Percentiles rank a stretch among this genome's conserved stretches.
Conservation (phyloP, 2,329 filamentous ascomycete species). For the Alternaria hordeiaustralica region DNA sequence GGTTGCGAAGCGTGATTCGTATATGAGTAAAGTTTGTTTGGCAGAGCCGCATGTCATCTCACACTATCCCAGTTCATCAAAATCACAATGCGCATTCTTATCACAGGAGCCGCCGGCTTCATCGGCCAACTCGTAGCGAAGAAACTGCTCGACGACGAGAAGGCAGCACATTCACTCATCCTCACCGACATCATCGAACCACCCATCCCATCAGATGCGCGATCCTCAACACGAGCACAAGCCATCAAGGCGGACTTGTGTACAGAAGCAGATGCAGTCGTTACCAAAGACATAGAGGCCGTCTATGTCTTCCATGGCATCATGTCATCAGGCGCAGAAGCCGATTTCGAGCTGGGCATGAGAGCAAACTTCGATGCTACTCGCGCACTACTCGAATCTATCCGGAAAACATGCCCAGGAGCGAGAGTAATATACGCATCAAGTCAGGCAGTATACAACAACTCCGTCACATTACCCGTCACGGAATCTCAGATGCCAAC, state of each 20-base stretch:
- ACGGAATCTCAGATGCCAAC: slow-evolving; percentile 55
- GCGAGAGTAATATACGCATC: slow-evolving; percentile 64
- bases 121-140: slow-evolving; percentile 64
- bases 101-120: slow-evolving; percentile 68
- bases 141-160: slow-evolving; percentile 57
- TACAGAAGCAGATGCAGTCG: slow-evolving; percentile 13
- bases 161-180: slow-evolving; percentile 51
- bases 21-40: slow-evolving; percentile 5
- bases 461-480: slow-evolving; percentile 50
- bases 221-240: slow-evolving; percentile 49
- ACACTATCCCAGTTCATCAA: neutral
- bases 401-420: slow-evolving; percentile 58
- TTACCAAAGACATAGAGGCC: slow-evolving; percentile 18
- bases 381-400: slow-evolving; percentile 57
- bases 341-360: slow-evolving; percentile 63
- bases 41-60: neutral
- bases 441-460: slow-evolving; percentile 67
- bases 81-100: slow-evolving; percentile 54
- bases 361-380: slow-evolving; percentile 65
- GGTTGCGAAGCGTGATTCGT: neutral
- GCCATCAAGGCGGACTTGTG: slow-evolving; percentile 60
- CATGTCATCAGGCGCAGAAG: slow-evolving; percentile 68
- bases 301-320: slow-evolving; percentile 67
- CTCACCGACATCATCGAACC: slow-evolving; percentile 64
- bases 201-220: slow-evolving; percentile 54